phyloP scores from a whole-genome alignment of 495 filamentous ascomycete genomes.

The Penicillium cinerascens region DNA sequence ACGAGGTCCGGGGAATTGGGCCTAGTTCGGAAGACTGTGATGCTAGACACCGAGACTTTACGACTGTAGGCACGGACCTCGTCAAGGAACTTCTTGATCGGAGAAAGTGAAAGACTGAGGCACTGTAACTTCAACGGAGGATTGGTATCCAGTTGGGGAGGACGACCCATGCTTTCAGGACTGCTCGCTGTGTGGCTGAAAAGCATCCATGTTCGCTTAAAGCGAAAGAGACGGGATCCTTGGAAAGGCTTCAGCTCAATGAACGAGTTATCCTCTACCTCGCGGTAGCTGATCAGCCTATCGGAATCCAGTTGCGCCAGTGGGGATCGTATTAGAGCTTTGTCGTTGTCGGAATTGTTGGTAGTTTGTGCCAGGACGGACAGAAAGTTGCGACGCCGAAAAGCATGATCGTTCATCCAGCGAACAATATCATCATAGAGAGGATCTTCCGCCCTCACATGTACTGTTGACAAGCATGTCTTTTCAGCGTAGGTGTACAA shows the following conservation, averaged over 20 bases:
- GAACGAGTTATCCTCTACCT: neutral
- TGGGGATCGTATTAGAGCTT: neutral
- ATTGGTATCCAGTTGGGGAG: neutral
- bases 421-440: conserved; percentile 2
- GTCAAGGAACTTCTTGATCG: conserved; percentile 2
- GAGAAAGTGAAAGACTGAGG: neutral
- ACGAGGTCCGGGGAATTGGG: conserved; percentile 1
- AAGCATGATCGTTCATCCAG: conserved; percentile 8
- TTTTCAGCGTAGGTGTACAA: conserved; percentile 2
- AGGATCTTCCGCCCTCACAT: conserved; percentile 3
- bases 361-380: conserved; percentile 5
- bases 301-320: neutral
- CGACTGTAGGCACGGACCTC: conserved; percentile 2
- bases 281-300: conserved; percentile 1
- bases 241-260: conserved; percentile 8
- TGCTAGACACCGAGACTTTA: conserved; percentile 1
- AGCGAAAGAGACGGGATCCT: conserved; percentile 2
- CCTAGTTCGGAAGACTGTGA: conserved; percentile 1
- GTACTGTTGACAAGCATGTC: conserved; percentile 4
- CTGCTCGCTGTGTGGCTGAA: neutral
- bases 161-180: neutral
- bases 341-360: neutral
- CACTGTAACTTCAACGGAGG: neutral
- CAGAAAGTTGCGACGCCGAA: conserved; percentile 1
- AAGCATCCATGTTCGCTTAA: conserved; percentile 3